Evolutionary conservation across 176 grass and related monocot species (phyloP).

Genomic region (Carex cristatella): DNA sequence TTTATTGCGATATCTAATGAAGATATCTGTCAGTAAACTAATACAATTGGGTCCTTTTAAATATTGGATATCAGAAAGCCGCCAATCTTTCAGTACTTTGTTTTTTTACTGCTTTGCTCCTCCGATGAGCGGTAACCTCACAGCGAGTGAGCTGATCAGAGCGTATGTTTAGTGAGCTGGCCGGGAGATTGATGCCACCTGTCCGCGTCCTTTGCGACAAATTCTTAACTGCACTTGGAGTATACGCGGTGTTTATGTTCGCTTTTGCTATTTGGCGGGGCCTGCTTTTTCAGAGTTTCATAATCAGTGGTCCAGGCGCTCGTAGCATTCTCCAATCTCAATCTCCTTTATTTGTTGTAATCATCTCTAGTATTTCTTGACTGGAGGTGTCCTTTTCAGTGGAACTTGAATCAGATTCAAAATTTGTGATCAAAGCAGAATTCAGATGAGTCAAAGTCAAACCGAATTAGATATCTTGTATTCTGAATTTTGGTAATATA

Average conservation of each 20-base stretch:
- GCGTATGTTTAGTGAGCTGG: not conserved
- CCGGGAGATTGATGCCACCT: conserved; percentile 5
- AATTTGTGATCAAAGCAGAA: not conserved
- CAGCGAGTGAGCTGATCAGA: not conserved
- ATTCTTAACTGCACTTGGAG: not conserved
- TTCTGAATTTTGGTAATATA: not conserved
- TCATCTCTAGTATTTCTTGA: not conserved
- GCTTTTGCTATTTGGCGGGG: not conserved
- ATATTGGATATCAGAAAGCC: conserved; percentile 11
- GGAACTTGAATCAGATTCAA: not conserved
- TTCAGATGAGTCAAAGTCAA: not conserved
- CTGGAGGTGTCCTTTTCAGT: not conserved
- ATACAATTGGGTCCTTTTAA: conserved; percentile 14
- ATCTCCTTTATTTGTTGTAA: not conserved
- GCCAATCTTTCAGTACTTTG: conserved; percentile 12
- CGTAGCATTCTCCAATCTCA: not conserved
- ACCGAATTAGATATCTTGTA: not conserved
- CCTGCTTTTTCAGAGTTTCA: not conserved
- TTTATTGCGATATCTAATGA: conserved; percentile 1
- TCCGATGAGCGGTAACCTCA: conserved; percentile 6
- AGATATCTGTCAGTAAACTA: not conserved
- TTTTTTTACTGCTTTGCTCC: not conserved
- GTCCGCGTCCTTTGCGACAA: not conserved
- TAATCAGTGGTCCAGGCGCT: not conserved
- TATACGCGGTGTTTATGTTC: not conserved